Evolutionary conservation across 2,329 filamentous ascomycete species (phyloP).

Genomic region (Aspergillus tamarii): DNA sequence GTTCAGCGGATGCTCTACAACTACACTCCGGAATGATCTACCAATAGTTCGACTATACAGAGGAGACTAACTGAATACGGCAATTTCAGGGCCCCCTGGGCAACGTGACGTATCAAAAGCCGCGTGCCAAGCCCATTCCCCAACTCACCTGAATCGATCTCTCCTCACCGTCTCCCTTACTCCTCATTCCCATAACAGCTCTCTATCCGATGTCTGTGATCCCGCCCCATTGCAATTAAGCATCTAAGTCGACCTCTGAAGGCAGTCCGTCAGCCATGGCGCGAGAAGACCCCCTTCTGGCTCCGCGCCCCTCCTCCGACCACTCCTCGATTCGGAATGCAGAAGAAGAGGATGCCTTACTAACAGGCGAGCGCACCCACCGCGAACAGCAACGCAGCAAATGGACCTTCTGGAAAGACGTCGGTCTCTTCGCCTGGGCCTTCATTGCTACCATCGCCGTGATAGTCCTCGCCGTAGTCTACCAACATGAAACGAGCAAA

Average conservation of each 20-base stretch:
- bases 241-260: background rate
- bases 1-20: no score
- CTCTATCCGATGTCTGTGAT: slow-evolving; percentile 4
- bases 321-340: slow-evolving; percentile 58
- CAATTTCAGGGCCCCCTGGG: background rate
- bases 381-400: slow-evolving; percentile 38
- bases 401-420: slow-evolving; percentile 70
- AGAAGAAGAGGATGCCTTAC: slow-evolving; percentile 65
- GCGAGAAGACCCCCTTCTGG: slow-evolving; percentile 57
- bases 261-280: slow-evolving; percentile 30
- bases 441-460: slow-evolving; percentile 76
- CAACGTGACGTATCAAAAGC: slow-evolving; percentile 38
- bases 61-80: background rate
- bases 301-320: slow-evolving; percentile 59
- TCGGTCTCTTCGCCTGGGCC: slow-evolving; percentile 80
- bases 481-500: slow-evolving; percentile 66
- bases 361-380: slow-evolving; percentile 57
- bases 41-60: background rate
- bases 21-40: background rate
- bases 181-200: background rate
- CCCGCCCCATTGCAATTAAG: background rate
- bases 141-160: slow-evolving; percentile 8
- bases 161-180: background rate
- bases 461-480: slow-evolving; percentile 78
- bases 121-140: slow-evolving; percentile 26